Conservation (phyloP, 2,329 filamentous ascomycete species). For the Metarhizium robertsii region DNA sequence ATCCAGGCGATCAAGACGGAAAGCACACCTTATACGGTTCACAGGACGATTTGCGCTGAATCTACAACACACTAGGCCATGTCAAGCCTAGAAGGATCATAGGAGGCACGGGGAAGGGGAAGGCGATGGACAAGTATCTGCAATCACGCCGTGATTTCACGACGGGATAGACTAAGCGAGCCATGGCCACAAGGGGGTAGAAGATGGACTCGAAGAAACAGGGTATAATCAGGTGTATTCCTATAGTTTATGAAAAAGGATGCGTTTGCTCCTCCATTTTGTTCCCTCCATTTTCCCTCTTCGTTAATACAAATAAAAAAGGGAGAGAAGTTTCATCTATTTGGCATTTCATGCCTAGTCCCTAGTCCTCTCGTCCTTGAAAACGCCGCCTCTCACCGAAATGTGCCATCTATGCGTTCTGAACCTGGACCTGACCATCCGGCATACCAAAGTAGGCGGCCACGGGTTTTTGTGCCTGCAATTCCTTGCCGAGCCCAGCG, state of each 20-base stretch:
- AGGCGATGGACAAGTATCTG: not conserved
- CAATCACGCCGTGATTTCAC: not conserved
- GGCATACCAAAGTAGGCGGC: slow-evolving; percentile 93
- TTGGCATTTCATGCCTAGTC: not conserved
- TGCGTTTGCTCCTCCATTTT: no score
- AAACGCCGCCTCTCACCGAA: not conserved
- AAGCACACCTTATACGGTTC: slow-evolving; percentile 15
- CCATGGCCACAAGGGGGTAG: not conserved
- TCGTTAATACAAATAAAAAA: no score
- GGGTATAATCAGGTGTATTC: not conserved
- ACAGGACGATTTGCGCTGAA: slow-evolving; percentile 18
- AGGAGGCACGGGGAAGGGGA: not conserved
- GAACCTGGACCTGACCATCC: slow-evolving; percentile 50
- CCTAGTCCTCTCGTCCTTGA: not conserved
- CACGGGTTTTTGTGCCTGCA: slow-evolving; percentile 80
- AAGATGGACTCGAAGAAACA: not conserved
- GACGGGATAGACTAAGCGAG: not conserved
- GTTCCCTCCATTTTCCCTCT: no score
- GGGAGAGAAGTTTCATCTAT: not conserved
- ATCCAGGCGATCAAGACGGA: slow-evolving; percentile 10
- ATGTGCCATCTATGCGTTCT: slow-evolving; percentile 7
- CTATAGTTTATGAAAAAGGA: no score
- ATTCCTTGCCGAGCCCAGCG: slow-evolving; percentile 37
- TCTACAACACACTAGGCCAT: not conserved
- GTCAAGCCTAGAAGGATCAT: not conserved